Base-by-base conservation (phyloP, 805 yeast species). In the Blastobotrys attinorum region DNA sequence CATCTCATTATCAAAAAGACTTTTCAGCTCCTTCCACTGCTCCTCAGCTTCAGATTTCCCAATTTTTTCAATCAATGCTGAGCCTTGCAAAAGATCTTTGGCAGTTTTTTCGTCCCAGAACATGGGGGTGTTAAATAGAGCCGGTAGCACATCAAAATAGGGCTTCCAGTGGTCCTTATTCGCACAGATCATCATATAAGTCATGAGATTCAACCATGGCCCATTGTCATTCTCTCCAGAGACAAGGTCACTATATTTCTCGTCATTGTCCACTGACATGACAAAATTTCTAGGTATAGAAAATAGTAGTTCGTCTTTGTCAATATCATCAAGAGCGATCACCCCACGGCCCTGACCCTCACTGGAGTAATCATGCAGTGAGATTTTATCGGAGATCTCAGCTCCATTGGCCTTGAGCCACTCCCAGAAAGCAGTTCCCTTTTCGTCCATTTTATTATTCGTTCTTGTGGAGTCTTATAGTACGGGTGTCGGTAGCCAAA, bases 201-300 rank as follows among this genome's bases (percentile, higher is more conserved):
- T 57, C 35, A 89, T 80, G 47, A 92, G 65, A 1, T 82, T 76
- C 44, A 83, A 83, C 97, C 97, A 90, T 37, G 79, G 82, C 55
- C 13, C 40, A 25, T 31, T 32, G 4, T 52, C 53, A 16, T 46
- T 41, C 22, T 55, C 45, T 36, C 50, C 55, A 13, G 55, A 56
- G 3, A 64, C 49, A 27, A 45, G 39, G 27, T 40, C 48, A 10
- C 42, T 27, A 37, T 54, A 47, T 22, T 49, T 52, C 5, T 74
- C 59, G 22, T 81, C 74, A 7, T 79, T 81, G 15, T 71, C 73
- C n/a, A 79, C 70, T 52, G 80, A 77, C 40, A 90, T 54, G 4
- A 83, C 60, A 0, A 73, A 61, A 1, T 59, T 55, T 43, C 84
- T 65, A 0, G 96, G 90, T 22, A 92, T 71, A 32, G 74, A 69